Conservation (phyloP, 2,329 filamentous ascomycete species). For the Paramyrothecium roridum region DNA sequence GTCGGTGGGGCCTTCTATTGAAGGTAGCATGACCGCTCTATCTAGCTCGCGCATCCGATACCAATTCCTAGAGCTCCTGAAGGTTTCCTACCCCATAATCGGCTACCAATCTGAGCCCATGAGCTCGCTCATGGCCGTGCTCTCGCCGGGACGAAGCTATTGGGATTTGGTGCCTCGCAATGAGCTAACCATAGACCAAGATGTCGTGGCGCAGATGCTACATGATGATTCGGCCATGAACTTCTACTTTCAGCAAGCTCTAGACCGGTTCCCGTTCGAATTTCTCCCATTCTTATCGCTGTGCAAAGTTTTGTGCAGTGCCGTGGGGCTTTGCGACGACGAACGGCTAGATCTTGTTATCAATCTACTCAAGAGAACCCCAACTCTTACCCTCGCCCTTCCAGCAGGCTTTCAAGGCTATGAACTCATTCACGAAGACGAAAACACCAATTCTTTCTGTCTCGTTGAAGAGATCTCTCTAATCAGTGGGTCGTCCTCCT, state of each 20-base stretch:
- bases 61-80: slow-evolving; percentile 67
- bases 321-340: slow-evolving; percentile 24
- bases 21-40: slow-evolving; percentile 47
- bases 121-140: slow-evolving; percentile 59
- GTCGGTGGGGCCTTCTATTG: slow-evolving; percentile 40
- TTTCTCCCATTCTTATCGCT: slow-evolving; percentile 73
- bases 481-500: slow-evolving; percentile 48
- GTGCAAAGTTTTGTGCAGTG: slow-evolving; percentile 58
- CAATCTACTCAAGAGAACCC: slow-evolving; percentile 64
- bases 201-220: slow-evolving; percentile 28
- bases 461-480: slow-evolving; percentile 63
- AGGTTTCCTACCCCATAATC: slow-evolving; percentile 62
- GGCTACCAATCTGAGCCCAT: slow-evolving; percentile 73
- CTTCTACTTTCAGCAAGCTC: slow-evolving; percentile 63
- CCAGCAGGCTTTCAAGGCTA: slow-evolving; percentile 71
- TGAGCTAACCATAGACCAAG: slow-evolving; percentile 26
- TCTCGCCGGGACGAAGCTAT: slow-evolving; percentile 53
- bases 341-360: slow-evolving; percentile 50
- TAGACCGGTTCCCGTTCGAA: slow-evolving; percentile 82
- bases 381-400: slow-evolving; percentile 75
- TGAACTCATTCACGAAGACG: slow-evolving; percentile 76
- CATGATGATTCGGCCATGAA: slow-evolving; percentile 46
- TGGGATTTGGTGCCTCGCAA: slow-evolving; percentile 46
- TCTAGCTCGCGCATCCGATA: slow-evolving; percentile 62
- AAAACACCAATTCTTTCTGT: slow-evolving; percentile 76